Percentiles rank a stretch among this genome's conserved stretches.
Evolutionary conservation across 805 yeast species (phyloP).

Genomic region (Lachancea sp.): DNA sequence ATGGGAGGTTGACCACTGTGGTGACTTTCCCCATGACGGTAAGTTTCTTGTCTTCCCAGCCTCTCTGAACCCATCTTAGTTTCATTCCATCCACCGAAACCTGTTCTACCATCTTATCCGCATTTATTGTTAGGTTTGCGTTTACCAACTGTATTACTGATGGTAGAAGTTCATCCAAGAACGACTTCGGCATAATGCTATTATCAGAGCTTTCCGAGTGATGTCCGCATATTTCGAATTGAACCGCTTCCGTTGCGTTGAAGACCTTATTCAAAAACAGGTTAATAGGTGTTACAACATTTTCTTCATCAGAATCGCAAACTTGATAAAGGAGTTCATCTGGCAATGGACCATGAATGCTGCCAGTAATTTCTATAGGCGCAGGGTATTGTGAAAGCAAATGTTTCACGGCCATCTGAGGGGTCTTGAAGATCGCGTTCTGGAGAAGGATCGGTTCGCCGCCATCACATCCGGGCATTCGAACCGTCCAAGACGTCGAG

Average conservation of each 20-base stretch:
- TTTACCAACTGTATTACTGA: conserved; percentile 19
- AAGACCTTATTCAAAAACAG: conserved; percentile 22
- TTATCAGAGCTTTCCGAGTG: conserved; percentile 1
- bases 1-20: conserved; percentile 31
- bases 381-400: background rate
- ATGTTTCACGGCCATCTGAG: conserved; percentile 9
- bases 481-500: conserved; percentile 33
- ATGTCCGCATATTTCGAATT: conserved; percentile 18
- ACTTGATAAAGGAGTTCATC: conserved; percentile 21
- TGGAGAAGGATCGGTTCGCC: conserved; percentile 29
- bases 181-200: conserved; percentile 15
- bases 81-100: conserved; percentile 35
- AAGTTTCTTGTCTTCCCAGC: conserved; percentile 29
- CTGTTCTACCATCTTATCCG: conserved; percentile 29
- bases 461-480: conserved; percentile 34
- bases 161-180: conserved; percentile 14
- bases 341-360: conserved; percentile 26
- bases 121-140: conserved; percentile 21
- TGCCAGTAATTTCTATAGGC: conserved; percentile 7
- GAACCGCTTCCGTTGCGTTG: conserved; percentile 17
- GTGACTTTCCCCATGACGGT: conserved; percentile 37
- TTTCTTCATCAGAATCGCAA: conserved; percentile 30
- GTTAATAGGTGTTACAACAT: conserved; percentile 30
- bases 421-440: conserved; percentile 14
- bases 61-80: conserved; percentile 31